phyloP scores from a whole-genome alignment of 2,329 filamentous ascomycete species.

The Graphilbum ipis-grandicollis region DNA sequence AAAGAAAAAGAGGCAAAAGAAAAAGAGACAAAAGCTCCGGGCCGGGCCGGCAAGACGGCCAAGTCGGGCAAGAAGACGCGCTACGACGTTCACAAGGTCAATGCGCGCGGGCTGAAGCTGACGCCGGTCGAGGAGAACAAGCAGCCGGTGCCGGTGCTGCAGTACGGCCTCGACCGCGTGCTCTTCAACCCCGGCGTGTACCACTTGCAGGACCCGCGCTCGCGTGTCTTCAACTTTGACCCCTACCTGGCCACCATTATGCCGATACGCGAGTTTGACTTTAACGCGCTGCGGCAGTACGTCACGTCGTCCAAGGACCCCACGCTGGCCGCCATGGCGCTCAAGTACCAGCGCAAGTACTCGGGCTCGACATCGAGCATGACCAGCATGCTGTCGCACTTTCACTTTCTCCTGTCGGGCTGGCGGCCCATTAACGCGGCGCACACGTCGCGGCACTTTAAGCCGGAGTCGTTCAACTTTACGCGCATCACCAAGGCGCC shows the following conservation, averaged over 20 bases:
- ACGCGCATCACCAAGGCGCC: constrained; percentile 58
- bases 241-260: constrained; percentile 87
- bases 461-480: constrained; percentile 43
- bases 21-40: no score
- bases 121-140: constrained; percentile 16
- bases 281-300: constrained; percentile 68
- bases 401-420: constrained; percentile 76
- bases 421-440: constrained; percentile 58
- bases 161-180: constrained; percentile 70
- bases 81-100: constrained; percentile 12
- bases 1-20: no score
- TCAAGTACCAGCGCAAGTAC: constrained; percentile 55
- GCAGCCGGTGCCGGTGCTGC: constrained; percentile 38
- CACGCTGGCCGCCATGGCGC: constrained; percentile 51
- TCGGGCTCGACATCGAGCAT: constrained; percentile 95
- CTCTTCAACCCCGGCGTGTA: constrained; percentile 92
- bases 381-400: constrained; percentile 73
- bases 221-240: constrained; percentile 89
- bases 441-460: constrained; percentile 52
- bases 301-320: constrained; percentile 80
- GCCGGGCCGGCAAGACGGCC: neutral
- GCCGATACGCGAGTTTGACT: constrained; percentile 86
- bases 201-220: constrained; percentile 72
- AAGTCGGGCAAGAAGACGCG: neutral
- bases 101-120: constrained; percentile 12